Conservation (phyloP, 2,329 filamentous ascomycete species). For the Colletotrichum brevisporum region DNA sequence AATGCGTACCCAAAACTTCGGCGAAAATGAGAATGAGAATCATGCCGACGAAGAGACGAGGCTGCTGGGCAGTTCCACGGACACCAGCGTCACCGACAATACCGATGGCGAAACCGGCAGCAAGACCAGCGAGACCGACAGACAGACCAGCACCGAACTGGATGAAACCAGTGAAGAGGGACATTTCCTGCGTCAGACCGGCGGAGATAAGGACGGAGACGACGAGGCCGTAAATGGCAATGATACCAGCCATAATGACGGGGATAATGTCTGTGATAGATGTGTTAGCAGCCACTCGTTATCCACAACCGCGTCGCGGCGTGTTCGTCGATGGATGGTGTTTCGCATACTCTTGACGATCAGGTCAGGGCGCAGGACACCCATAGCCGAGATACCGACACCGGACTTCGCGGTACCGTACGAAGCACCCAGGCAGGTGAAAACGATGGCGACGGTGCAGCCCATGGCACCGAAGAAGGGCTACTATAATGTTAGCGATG, state of each 20-base stretch:
- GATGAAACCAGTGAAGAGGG: slow-evolving; percentile 87
- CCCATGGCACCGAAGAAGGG: slow-evolving; percentile 98
- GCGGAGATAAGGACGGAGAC: slow-evolving; percentile 90
- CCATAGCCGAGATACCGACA: slow-evolving; percentile 98
- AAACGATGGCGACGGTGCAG: slow-evolving; percentile 96
- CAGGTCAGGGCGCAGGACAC: slow-evolving; percentile 96
- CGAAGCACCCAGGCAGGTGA: slow-evolving; percentile 95
- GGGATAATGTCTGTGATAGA: slow-evolving; percentile 89
- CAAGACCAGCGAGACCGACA: slow-evolving; percentile 86
- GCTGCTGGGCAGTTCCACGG: slow-evolving; percentile 86
- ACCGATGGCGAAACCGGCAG: slow-evolving; percentile 88
- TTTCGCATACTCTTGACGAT: slow-evolving; percentile 94
- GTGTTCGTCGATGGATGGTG: neutral
- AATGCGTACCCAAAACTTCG: slow-evolving; percentile 89
- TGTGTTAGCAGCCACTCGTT: slow-evolving; percentile 39
- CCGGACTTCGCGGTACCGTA: slow-evolving; percentile 99
- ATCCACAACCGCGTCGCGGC: neutral
- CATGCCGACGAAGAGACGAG: slow-evolving; percentile 94
- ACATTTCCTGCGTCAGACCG: slow-evolving; percentile 78
- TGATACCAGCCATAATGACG: slow-evolving; percentile 99
- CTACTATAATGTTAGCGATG: slow-evolving; percentile 58
- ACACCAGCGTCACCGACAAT: slow-evolving; percentile 93
- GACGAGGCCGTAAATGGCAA: slow-evolving; percentile 97
- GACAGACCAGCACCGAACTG: slow-evolving; percentile 87
- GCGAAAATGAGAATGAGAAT: slow-evolving; percentile 99